These are phyloP conservation scores for Mortierella sp. DNA, from an alignment of 371 early-diverging fungal species.

Conservation along the genomic window DNA sequence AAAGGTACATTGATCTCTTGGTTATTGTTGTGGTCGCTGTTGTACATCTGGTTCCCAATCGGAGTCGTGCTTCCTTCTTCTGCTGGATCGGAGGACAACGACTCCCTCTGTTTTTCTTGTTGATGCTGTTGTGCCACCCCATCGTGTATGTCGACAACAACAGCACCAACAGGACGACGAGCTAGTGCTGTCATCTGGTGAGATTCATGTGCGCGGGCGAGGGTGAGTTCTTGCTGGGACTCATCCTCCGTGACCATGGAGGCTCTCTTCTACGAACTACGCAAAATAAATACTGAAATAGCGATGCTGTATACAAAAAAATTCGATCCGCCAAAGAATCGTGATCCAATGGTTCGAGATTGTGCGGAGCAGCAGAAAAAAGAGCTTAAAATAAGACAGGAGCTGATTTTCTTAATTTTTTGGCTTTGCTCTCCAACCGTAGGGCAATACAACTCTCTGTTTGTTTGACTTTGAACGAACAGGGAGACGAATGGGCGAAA, in stretches of 20 bases:
- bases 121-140: background rate
- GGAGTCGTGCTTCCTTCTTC: background rate
- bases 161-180: background rate
- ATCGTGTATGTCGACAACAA: background rate
- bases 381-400: background rate
- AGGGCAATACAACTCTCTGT: background rate
- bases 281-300: background rate
- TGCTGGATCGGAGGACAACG: background rate
- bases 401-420: too few species aligned
- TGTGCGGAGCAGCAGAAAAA: background rate
- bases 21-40: too few species aligned
- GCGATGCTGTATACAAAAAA: background rate
- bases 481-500: background rate
- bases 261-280: slow-evolving; percentile 3
- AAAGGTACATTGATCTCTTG: background rate
- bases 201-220: slow-evolving; percentile 7
- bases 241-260: slow-evolving; percentile 41
- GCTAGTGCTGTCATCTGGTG: background rate
- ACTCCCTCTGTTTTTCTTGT: background rate
- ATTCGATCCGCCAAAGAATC: background rate
- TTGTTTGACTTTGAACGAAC: background rate
- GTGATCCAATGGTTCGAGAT: too few species aligned
- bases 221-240: slow-evolving; percentile 28
- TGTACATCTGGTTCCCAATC: background rate
- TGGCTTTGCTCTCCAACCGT: background rate